Evolutionary conservation across 768 basidiomycete genomes (phyloP), one percentile per base, ranked within the genome.

Genomic region (Kondoa malvinella): DNA sequence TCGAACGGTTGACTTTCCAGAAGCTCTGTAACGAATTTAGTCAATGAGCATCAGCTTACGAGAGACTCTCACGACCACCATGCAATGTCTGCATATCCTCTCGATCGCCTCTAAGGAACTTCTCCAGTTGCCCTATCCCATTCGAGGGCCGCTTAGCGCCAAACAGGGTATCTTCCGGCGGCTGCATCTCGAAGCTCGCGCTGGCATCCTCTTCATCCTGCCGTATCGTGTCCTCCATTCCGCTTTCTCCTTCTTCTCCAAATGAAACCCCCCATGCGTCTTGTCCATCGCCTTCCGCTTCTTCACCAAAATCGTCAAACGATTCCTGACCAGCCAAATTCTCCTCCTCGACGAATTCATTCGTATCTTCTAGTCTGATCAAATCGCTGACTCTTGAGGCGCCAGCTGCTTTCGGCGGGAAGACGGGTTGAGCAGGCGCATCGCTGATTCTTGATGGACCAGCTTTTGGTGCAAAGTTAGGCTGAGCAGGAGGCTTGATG

Each of bases 251-350:
- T 62, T 74, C 76, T 25, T 74, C 75, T 17, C 69, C 72, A 30
- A 79, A 80, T 21, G 79, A 81, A 56, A 82, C 83, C n/a, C 82
- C 82, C 26, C 84, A 81, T 1, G 75, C 80, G 59, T 78, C 77
- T 26, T 80, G 80, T 15, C 72, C 80, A 1, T 62, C 75, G 2
- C 68, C 72, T 0, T 65, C 71, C 72, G 83, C 80, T 63, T 82
- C 77, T 56, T 83, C 83, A 68, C 82, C 82, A 65, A 84, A 77
- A 30, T 83, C 83, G 74, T 85, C 85, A 1, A 75, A 69, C 27
- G 84, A 65, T 15, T 65, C 65, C 57, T 70, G 69, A n/a, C 32
- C 84, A 71, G n/a, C 64, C n/a, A 83, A 82, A 0, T 82, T 83
- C 70, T 84, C 82, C 2, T 78, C 77, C 65, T 80, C 81, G 3